Evolutionary conservation across 1,139 yeast genomes (phyloP).

Genomic region (Williopsis jadinii): DNA sequence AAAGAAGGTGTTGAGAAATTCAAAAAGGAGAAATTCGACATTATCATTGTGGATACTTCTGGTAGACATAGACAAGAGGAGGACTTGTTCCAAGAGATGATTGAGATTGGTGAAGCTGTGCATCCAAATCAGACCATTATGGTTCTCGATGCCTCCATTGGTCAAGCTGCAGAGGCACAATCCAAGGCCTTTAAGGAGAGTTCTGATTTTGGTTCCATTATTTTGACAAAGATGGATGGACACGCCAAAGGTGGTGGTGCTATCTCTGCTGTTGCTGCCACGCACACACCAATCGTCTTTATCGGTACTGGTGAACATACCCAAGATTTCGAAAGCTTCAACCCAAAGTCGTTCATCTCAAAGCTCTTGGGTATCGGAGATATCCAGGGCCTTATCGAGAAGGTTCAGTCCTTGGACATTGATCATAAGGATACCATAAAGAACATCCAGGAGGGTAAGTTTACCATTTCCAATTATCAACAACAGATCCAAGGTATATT

Average conservation of each 20-base stretch:
- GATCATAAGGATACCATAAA: conserved; percentile 92
- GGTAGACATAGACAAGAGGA: conserved; percentile 97
- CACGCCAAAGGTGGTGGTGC: conserved; percentile 99
- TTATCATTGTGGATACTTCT: conserved; percentile 94
- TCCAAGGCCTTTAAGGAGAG: conserved; percentile 92
- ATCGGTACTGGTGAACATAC: conserved; percentile 99
- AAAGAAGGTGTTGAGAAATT: conserved; percentile 88
- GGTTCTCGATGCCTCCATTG: conserved; percentile 97
- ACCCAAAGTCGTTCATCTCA: conserved; percentile 84
- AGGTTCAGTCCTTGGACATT: conserved; percentile 78
- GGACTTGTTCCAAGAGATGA: conserved; percentile 89
- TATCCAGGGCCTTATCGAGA: conserved; percentile 89
- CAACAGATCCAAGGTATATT: conserved; percentile 92
- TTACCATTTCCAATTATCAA: conserved; percentile 85
- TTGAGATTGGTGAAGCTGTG: conserved; percentile 81
- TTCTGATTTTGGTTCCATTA: conserved; percentile 89
- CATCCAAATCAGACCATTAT: conserved; percentile 90
- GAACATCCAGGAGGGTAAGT: conserved; percentile 91
- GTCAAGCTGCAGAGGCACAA: conserved; percentile 97
- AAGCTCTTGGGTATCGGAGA: conserved; percentile 94
- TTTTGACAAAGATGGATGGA: conserved; percentile 96
- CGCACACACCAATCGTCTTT: conserved; percentile 91
- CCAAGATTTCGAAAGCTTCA: conserved; percentile 85
- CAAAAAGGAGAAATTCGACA: conserved; percentile 85
- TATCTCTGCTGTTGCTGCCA: conserved; percentile 95